Conservation (phyloP, 768 basidiomycete species). For the Clathrus columnatus region DNA sequence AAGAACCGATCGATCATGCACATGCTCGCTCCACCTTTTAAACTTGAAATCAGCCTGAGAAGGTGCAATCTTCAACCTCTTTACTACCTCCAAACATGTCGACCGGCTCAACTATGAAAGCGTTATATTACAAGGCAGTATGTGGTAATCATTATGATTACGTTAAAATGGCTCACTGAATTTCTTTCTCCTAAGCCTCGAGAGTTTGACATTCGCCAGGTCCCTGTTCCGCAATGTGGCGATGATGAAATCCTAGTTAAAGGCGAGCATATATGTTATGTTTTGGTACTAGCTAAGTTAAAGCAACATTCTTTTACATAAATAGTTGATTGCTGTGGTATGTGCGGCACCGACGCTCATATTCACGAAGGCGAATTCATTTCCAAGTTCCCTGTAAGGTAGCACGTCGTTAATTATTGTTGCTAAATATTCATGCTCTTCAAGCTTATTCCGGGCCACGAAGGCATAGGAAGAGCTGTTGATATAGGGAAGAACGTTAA, state of each 20-base stretch:
- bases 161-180: slow-evolving; percentile 8
- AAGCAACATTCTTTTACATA: slow-evolving; percentile 2
- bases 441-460: slow-evolving; percentile 69
- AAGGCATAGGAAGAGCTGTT: slow-evolving; percentile 64
- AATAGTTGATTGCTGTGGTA: slow-evolving; percentile 43
- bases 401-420: slow-evolving; percentile 2
- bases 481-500: slow-evolving; percentile 74
- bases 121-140: slow-evolving; percentile 64
- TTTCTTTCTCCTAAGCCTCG: slow-evolving; percentile 36
- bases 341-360: slow-evolving; percentile 56
- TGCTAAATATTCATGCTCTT: slow-evolving; percentile 10
- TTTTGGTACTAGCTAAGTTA: slow-evolving; percentile 2
- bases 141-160: slow-evolving; percentile 10
- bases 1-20: too few species aligned
- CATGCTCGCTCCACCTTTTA: too few species aligned
- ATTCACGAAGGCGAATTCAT: slow-evolving; percentile 67
- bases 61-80: too few species aligned
- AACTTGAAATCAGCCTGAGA: too few species aligned
- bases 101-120: slow-evolving; percentile 56
- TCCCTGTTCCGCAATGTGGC: slow-evolving; percentile 55
- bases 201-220: slow-evolving; percentile 57
- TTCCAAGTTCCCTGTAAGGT: slow-evolving; percentile 58
- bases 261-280: slow-evolving; percentile 30
- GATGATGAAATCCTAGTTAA: slow-evolving; percentile 72
- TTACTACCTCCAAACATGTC: slow-evolving; percentile 30